Base-by-base conservation (phyloP, 352 stramenopile genomes). In the Globisporangium mamillatum region DNA sequence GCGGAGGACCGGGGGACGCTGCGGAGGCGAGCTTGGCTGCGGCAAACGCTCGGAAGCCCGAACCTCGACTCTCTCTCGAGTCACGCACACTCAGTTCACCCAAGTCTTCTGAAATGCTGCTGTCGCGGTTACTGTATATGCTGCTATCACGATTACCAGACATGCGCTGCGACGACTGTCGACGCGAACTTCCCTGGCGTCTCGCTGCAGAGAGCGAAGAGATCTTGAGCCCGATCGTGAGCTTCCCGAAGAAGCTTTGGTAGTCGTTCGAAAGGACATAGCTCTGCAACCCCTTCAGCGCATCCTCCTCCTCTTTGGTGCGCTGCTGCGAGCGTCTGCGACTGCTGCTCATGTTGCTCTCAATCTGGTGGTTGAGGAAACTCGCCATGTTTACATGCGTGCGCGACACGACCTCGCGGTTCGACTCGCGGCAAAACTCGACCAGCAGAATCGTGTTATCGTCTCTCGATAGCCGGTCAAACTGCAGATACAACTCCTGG, bases 391-490 rank as follows among this genome's bases (percentile, higher is more conserved):
- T 95, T 24, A 95, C 85, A 34, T 92, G 81, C 14, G 86, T 95
- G 2, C 84, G 78, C 9, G 84, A 86, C n/a, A 95, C 78, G 22
- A 93, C 86, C 59, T 95, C 85, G 25, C 86, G 84, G 46, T 84
- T 93, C 10, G 75, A 75, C 24, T 89, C 77, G 9, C 83, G 82
- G 54, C 88, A 95, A 52, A 91, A 94, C 68, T 94, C 84, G 50
- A 95, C 75, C 22, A 95, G 77, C 64, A 95, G 56, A 4, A 94
- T 79, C 22, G 86, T 93, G 66, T 95, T 95, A 71, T 95, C 88
- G 71, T 95, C 88, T 0, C 88, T 79, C 27, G 86, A 94, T 2
- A 95, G 71, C 3, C 81, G 77, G 63, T 95, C 88, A 67, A 95
- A 93, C 70, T 95, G 86, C 66, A 95, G 62, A 67, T 90, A 91